Evolutionary conservation across 148 eudicot species (phyloP).

Genomic region (Cornus florida): DNA sequence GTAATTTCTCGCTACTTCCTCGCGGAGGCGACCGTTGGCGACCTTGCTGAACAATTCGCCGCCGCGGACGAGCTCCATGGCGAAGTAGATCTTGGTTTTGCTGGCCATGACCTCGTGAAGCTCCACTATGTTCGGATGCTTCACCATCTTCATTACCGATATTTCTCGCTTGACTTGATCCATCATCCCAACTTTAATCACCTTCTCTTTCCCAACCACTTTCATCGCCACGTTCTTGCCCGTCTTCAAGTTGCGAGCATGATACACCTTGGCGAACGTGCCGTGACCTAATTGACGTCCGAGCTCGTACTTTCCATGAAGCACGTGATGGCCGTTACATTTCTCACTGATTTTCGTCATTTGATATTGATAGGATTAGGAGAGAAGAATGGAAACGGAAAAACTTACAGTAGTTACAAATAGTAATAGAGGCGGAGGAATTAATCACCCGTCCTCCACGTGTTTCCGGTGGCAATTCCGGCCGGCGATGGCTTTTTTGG

Average conservation of each 20-base stretch:
- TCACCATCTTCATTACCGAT: constrained; percentile 69
- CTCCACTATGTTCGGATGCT: constrained; percentile 66
- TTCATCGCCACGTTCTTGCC: constrained; percentile 80
- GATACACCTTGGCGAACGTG: constrained; percentile 74
- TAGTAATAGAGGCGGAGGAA: no score
- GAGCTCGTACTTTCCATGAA: constrained; percentile 69
- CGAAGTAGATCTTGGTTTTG: constrained; percentile 62
- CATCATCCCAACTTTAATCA: constrained; percentile 64
- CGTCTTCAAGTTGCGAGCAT: constrained; percentile 51
- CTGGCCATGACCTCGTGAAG: constrained; percentile 78
- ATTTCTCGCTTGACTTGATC: constrained; percentile 80
- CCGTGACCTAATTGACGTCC: constrained; percentile 78
- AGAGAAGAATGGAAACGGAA: no score
- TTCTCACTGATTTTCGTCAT: constrained; percentile 22
- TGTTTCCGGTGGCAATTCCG: no score
- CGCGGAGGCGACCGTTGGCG: constrained; percentile 39
- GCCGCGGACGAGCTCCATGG: constrained; percentile 75
- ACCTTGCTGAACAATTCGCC: constrained; percentile 65
- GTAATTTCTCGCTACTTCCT: constrained; percentile 47
- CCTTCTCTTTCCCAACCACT: constrained; percentile 72
- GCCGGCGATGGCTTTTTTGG: no score
- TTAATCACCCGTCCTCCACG: no score
- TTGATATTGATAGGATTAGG: not conserved
- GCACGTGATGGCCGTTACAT: constrained; percentile 24
- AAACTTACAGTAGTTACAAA: no score